Evolutionary conservation across 495 filamentous ascomycete genomes (phyloP).

Genomic region (Evernia prunastri): DNA sequence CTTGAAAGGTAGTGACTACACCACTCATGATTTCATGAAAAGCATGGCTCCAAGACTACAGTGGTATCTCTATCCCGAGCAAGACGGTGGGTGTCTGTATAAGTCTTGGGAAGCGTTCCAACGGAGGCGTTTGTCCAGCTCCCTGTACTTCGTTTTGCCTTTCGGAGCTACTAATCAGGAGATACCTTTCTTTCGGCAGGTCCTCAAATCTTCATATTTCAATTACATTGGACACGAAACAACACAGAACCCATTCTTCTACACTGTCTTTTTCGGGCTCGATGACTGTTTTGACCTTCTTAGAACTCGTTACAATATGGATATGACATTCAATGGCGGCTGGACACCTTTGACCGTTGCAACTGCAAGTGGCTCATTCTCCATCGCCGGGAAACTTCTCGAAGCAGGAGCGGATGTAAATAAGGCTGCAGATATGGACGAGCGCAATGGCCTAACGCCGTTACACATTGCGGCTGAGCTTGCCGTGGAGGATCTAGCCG

Average conservation of each 20-base stretch:
- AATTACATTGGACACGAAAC: background rate
- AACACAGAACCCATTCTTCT: background rate
- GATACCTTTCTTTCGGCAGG: background rate
- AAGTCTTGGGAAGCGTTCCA: background rate
- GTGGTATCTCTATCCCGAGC: background rate
- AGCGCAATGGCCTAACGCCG: background rate
- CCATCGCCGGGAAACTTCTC: background rate
- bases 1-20: background rate
- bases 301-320: background rate
- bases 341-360: constrained; percentile 1
- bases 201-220: background rate
- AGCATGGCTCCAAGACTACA: background rate
- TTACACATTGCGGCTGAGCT: background rate
- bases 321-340: background rate
- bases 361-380: background rate
- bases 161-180: background rate
- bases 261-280: background rate
- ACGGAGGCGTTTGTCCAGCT: background rate
- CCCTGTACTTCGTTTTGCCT: background rate
- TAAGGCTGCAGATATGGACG: background rate
- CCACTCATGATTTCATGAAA: background rate
- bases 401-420: background rate
- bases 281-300: background rate
- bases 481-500: background rate
- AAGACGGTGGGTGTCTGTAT: background rate